Evolutionary conservation across 495 filamentous ascomycete species (phyloP).

Genomic region (Lichina pygmaea): DNA sequence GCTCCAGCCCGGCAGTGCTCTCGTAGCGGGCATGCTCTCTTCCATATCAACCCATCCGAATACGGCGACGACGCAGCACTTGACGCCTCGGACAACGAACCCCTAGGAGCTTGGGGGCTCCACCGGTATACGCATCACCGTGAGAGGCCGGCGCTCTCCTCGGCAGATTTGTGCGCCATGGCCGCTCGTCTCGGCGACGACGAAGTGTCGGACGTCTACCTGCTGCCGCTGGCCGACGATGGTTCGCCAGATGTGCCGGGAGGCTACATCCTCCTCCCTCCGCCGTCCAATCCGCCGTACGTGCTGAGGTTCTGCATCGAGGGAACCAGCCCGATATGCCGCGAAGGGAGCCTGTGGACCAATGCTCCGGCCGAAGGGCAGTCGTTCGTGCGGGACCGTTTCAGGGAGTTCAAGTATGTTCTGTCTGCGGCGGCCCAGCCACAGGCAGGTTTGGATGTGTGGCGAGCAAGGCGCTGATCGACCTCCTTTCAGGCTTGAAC

Average conservation of each 20-base stretch:
- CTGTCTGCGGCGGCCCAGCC: background rate
- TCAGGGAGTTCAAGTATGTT: conserved; percentile 64
- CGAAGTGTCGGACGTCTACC: conserved; percentile 29
- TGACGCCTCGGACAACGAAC: too few relatives aligned
- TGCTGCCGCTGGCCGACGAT: conserved; percentile 71
- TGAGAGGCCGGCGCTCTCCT: too few relatives aligned
- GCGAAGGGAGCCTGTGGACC: conserved; percentile 81
- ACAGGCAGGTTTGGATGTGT: background rate
- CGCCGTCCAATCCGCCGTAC: conserved; percentile 42
- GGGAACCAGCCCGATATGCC: conserved; percentile 84
- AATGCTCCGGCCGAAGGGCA: conserved; percentile 62
- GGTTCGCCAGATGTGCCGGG: conserved; percentile 76
- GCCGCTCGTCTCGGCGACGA: too few relatives aligned
- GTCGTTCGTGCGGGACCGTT: conserved; percentile 47
- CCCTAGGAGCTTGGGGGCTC: too few relatives aligned
- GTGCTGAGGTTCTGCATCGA: conserved; percentile 78
- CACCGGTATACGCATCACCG: too few relatives aligned
- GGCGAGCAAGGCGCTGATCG: conserved; percentile 19
- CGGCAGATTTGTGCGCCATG: too few relatives aligned
- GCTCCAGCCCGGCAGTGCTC: too few relatives aligned
- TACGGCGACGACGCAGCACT: too few relatives aligned
- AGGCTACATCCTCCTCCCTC: conserved; percentile 72
- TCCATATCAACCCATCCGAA: too few relatives aligned
- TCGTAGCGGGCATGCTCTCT: too few relatives aligned
- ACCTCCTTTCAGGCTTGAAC: conserved; percentile 21